A percentile compares a stretch with the other conserved stretches of the same genome.
Conservation (phyloP, 2,329 filamentous ascomycete genomes). For the Aspergillus glaucus region DNA sequence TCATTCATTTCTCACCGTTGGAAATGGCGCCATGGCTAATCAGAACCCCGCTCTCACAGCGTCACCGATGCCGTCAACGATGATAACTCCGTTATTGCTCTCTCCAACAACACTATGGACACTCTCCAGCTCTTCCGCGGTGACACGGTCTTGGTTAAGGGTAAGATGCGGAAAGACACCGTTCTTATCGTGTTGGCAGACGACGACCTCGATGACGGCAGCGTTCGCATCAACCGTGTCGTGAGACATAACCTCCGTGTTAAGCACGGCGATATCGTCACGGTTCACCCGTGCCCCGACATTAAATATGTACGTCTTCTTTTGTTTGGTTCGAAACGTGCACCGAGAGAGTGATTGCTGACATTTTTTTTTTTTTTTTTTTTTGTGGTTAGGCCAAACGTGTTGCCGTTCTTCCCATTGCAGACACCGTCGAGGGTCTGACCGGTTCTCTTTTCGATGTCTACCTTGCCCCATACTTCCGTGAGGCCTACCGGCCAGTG, state of each 20-base stretch:
- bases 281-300: constrained; percentile 93
- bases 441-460: constrained; percentile 98
- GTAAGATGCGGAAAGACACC: constrained; percentile 99
- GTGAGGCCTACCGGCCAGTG: constrained; percentile 95
- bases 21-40: constrained; percentile 4
- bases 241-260: constrained; percentile 97
- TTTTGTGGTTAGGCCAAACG: constrained; percentile 71
- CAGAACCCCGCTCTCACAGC: constrained; percentile 45
- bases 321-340: background rate
- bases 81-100: constrained; percentile 98
- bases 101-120: constrained; percentile 99
- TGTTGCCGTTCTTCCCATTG: constrained; percentile 95
- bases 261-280: constrained; percentile 97
- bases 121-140: constrained; percentile 96
- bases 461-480: constrained; percentile 98
- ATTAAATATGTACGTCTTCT: constrained; percentile 92
- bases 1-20: background rate
- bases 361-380: background rate
- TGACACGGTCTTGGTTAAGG: constrained; percentile 95
- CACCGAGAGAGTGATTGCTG: background rate
- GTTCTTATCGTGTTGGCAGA: constrained; percentile 96
- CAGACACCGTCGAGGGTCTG: constrained; percentile 94
- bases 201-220: constrained; percentile 96
- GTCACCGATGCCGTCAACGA: constrained; percentile 98
- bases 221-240: constrained; percentile 94